Evolutionary conservation across 768 basidiomycete genomes (phyloP).

Genomic region (Auricularia heimuer): DNA sequence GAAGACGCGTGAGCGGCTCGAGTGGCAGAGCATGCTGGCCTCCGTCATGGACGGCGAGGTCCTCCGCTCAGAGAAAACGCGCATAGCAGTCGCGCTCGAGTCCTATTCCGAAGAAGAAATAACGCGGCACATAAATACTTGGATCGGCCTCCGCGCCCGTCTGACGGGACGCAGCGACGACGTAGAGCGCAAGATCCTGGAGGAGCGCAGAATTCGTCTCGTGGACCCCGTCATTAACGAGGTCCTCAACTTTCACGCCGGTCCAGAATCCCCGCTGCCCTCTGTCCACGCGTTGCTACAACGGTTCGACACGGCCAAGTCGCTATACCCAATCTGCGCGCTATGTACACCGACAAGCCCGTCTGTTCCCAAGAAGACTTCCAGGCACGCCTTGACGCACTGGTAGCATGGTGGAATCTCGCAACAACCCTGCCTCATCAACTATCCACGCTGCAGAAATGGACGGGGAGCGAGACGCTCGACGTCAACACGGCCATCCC

Average conservation of each 20-base stretch:
- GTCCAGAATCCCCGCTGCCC: constrained; percentile 14
- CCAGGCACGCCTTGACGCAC: constrained; percentile 75
- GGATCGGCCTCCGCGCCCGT: constrained; percentile 85
- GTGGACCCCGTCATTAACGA: constrained; percentile 83
- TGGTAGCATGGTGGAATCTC: constrained; percentile 89
- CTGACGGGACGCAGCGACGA: constrained; percentile 69
- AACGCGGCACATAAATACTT: constrained; percentile 59
- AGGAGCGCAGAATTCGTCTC: constrained; percentile 70
- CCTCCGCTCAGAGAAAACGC: constrained; percentile 86
- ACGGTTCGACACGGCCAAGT: constrained; percentile 72
- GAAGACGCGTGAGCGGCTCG: constrained; percentile 73
- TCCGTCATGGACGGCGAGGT: constrained; percentile 93
- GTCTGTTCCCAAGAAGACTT: constrained; percentile 55
- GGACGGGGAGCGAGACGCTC: constrained; percentile 89
- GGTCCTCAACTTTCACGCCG: constrained; percentile 62
- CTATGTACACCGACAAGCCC: constrained; percentile 71
- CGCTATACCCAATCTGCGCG: constrained; percentile 75
- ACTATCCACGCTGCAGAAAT: constrained; percentile 69
- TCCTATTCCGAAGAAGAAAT: constrained; percentile 60
- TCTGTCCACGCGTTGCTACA: constrained; percentile 52
- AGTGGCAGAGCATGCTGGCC: constrained; percentile 93
- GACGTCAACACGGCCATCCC: constrained; percentile 79
- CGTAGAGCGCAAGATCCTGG: constrained; percentile 72
- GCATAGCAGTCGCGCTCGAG: constrained; percentile 74
- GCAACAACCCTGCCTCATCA: constrained; percentile 77